These are phyloP conservation scores for Sapria himalayana DNA, from an alignment of 345 rosid species.

Conservation along the genomic window DNA sequence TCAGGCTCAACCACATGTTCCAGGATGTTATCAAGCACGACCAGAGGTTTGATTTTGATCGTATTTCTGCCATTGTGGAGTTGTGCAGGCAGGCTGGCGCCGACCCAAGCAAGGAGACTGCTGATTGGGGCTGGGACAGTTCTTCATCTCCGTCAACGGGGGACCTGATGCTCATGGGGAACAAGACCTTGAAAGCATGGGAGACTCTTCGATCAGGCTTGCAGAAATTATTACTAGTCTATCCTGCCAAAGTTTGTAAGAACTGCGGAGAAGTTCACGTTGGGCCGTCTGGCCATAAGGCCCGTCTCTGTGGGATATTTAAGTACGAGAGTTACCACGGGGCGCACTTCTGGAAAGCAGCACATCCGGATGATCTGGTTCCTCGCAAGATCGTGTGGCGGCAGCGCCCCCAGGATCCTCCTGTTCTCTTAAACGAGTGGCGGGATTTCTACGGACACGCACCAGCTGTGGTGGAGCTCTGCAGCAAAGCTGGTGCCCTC, in stretches of 20 bases:
- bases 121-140: slow-evolving; percentile 6
- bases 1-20: slow-evolving; percentile 32
- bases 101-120: slow-evolving; percentile 12
- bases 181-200: slow-evolving; percentile 51
- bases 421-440: slow-evolving; percentile 40
- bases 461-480: slow-evolving; percentile 62
- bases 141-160: slow-evolving; percentile 15
- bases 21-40: slow-evolving; percentile 48
- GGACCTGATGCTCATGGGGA: slow-evolving; percentile 25
- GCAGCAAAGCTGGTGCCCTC: slow-evolving; percentile 50
- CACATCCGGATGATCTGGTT: slow-evolving; percentile 52
- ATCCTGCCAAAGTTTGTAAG: slow-evolving; percentile 60
- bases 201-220: slow-evolving; percentile 39
- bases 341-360: slow-evolving; percentile 61
- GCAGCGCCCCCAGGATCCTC: slow-evolving; percentile 59
- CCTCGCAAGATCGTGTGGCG: slow-evolving; percentile 68
- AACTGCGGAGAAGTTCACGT: slow-evolving; percentile 64
- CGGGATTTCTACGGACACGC: slow-evolving; percentile 64
- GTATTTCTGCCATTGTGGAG: slow-evolving; percentile 63
- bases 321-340: slow-evolving; percentile 67
- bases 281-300: slow-evolving; percentile 74
- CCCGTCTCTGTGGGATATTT: slow-evolving; percentile 63
- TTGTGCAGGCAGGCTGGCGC: slow-evolving; percentile 82
- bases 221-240: slow-evolving; percentile 33
- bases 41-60: slow-evolving; percentile 57